Evolutionary conservation across 2,329 filamentous ascomycete genomes (phyloP).

Genomic region (Mycosphaerella sp.): DNA sequence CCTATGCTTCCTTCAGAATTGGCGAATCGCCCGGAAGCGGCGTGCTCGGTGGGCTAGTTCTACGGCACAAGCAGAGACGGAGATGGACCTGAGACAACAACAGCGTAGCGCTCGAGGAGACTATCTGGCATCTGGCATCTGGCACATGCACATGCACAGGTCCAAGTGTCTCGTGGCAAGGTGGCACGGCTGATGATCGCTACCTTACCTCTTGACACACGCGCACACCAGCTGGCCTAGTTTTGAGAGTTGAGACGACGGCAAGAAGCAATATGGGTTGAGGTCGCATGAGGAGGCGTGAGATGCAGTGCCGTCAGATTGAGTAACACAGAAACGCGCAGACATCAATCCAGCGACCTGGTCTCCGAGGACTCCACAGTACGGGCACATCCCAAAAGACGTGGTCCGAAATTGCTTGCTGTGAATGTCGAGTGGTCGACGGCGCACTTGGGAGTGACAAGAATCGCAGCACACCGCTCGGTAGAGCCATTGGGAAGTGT

Average conservation of each 20-base stretch:
- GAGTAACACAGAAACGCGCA: background rate
- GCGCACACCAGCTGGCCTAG: background rate
- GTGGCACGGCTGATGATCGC: too few relatives aligned
- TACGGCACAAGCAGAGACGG: too few relatives aligned
- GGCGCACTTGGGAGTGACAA: background rate
- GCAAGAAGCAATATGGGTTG: background rate
- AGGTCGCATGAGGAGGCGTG: background rate
- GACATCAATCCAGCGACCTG: background rate
- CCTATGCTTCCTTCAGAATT: background rate
- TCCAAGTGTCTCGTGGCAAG: too few relatives aligned
- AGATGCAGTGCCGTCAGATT: conserved; percentile 4
- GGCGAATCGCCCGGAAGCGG: too few relatives aligned
- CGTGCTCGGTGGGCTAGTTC: too few relatives aligned
- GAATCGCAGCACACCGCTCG: background rate
- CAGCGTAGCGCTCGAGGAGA: too few relatives aligned
- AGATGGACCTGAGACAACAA: too few relatives aligned
- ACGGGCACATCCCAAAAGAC: background rate
- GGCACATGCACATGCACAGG: too few relatives aligned
- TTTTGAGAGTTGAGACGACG: background rate
- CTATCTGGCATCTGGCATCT: too few relatives aligned
- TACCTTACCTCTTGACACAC: background rate
- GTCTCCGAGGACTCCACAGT: background rate
- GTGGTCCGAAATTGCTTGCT: background rate
- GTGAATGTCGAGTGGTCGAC: too few relatives aligned
- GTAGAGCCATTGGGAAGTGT: background rate